phyloP scores from a whole-genome alignment of 108 stramenopile species.

The Cyclostephanos invisitatus region DNA sequence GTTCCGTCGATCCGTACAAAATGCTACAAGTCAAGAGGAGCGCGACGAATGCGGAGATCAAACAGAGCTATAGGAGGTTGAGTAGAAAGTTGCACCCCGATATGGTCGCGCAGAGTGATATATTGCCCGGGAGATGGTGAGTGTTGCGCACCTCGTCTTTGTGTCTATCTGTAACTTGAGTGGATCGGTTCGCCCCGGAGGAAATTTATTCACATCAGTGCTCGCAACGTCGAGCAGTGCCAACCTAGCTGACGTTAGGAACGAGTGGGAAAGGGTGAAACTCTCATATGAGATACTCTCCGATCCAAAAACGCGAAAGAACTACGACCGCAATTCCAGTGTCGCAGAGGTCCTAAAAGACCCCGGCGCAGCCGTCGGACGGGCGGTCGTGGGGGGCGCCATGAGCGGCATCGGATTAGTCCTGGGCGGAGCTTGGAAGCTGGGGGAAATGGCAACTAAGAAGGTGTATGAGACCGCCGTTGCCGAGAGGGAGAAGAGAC shows the following conservation, averaged over 20 bases:
- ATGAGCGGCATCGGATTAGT: constrained; percentile 51
- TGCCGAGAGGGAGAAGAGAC: constrained; percentile 1
- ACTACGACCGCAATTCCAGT: constrained; percentile 63
- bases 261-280: constrained; percentile 82
- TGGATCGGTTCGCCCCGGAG: not conserved
- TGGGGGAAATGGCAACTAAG: constrained; percentile 23
- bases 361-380: constrained; percentile 65
- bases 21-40: constrained; percentile 50
- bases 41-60: constrained; percentile 42
- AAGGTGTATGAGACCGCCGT: constrained; percentile 7
- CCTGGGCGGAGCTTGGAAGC: constrained; percentile 48
- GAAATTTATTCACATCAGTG: not conserved
- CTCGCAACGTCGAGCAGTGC: constrained; percentile 38
- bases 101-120: constrained; percentile 28
- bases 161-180: not conserved
- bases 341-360: constrained; percentile 56
- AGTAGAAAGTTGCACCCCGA: constrained; percentile 42
- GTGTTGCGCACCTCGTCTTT: constrained; percentile 8
- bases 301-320: constrained; percentile 49
- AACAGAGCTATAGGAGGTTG: constrained; percentile 40
- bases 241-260: constrained; percentile 68
- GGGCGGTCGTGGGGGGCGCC: constrained; percentile 54
- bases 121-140: constrained; percentile 77
- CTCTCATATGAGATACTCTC: constrained; percentile 71
- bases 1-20: constrained; percentile 59